Evolutionary conservation across 192 early-diverging fungal species (phyloP), one percentile per base, ranked within the genome.

Genomic region (Helicostylum pulchrum): DNA sequence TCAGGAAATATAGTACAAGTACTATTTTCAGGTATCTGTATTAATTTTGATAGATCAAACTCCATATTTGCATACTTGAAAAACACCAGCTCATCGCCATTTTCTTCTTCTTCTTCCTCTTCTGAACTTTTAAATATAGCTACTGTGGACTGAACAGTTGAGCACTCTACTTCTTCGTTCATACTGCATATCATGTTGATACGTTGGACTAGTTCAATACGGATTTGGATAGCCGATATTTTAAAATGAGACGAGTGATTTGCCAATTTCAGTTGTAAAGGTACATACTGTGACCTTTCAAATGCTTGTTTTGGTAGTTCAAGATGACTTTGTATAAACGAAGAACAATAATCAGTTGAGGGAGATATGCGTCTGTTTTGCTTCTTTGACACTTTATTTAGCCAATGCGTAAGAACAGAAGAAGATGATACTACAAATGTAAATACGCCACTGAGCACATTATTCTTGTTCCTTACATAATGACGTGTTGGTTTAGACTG

Each of bases 151-250:
- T 56, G n/a, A 10, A 56, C 10, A 36, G 6, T 34, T 8, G 7
- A 36, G 9, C 15, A 30, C 32, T 56, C 54, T 0, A 56, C 54
- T 56, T 56, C 54, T 56, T 56, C 54, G 9, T 34, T 34, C 19
- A 56, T 20, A 39, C 34, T 56, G 17, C 54, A 56, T 9, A 19
- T n/a, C 54, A 56, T 56, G 1, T 56, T 56, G 9, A 56, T 56
- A 0, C 54, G 54, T 56, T 32, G 31, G 1, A 19, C 54, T 19
- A 56, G 54, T 56, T n/a, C n/a, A 17, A 56, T 34, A 14, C 34
- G n/a, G 4, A 34, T 56, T 56, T 56, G 31, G 31, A 56, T 56
- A 10, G 31, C 32, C 10, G n/a, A 56, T 4, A 56, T 56, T 0
- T 34, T 15, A 56, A 56, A 56, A 10, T 30, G 34, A 11, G 31